These are phyloP conservation scores for Sporothrix brasiliensis DNA, from an alignment of 2,329 filamentous ascomycete genomes.

Conservation along the genomic window DNA sequence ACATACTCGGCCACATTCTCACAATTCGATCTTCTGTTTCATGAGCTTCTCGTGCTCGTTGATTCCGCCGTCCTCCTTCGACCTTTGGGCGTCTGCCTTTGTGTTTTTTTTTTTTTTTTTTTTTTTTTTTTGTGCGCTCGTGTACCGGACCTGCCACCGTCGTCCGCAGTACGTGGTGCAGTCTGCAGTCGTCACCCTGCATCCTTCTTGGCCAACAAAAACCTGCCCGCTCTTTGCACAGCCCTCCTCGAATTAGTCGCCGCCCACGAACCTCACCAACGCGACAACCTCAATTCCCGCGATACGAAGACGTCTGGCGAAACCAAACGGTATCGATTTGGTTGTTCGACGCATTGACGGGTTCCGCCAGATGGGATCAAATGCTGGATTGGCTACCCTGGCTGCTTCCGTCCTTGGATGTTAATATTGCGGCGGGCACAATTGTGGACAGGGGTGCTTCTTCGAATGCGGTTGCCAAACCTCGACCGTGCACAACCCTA, in stretches of 20 bases:
- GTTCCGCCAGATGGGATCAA: slow-evolving; percentile 28
- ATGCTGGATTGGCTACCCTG: neutral
- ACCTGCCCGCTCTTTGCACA: slow-evolving; percentile 28
- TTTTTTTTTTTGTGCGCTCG: neutral
- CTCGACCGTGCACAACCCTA: slow-evolving; percentile 30
- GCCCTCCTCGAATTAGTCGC: slow-evolving; percentile 27
- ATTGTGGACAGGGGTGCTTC: slow-evolving; percentile 4
- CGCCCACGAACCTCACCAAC: neutral
- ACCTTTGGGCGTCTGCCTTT: neutral
- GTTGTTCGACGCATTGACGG: neutral
- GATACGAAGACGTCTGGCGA: neutral
- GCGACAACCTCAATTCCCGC: neutral
- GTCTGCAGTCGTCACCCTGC: slow-evolving; percentile 33
- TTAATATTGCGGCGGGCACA: slow-evolving; percentile 20
- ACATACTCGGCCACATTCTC: slow-evolving; percentile 9
- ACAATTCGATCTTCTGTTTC: neutral
- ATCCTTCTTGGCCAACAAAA: slow-evolving; percentile 28
- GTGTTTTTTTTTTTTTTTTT: neutral
- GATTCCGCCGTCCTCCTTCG: neutral
- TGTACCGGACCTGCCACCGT: neutral
- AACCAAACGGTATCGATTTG: neutral
- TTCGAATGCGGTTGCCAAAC: slow-evolving; percentile 28
- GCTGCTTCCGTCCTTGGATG: neutral
- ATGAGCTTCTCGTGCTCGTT: neutral
- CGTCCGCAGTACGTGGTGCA: slow-evolving; percentile 25